Base-by-base conservation (phyloP, 257 asterid species). In the Forsythia suspensa region DNA sequence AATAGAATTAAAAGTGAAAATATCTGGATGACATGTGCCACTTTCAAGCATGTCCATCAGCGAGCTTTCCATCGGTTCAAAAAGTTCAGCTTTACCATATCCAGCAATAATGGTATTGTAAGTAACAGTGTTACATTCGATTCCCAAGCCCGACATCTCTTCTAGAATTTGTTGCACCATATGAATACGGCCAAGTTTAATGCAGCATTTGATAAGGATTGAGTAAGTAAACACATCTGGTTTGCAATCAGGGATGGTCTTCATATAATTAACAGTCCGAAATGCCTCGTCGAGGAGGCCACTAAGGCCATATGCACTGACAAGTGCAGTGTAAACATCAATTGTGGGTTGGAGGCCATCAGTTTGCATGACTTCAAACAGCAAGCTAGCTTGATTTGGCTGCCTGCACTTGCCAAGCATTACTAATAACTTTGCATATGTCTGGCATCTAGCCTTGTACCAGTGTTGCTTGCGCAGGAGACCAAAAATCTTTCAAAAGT, bases 361-460 rank as follows among this genome's bases (percentile, higher is more conserved):
- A 20, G 87, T 77, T 15, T 79, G 81, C 93, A 95, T 86, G 75
- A 81, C 77, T 80, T 93, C 96, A 36, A 90, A 91, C 42, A 95
- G 92, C 69, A 93, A 73, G 78, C 79, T 81, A 75, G 98, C 96
- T 78, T 91, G 87, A 76, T 85, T 79, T 55, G 98, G 91, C 86
- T 89, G 94, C 86, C 84, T 88, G 90, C 97, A 90, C 83, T 91
- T 95, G 59, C 98, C 96, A n/a, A 95, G 95, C 99, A 93, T 92
- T 68, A 91, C 92, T 77, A 93, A 79, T 52, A 95, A 82, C 88
- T 90, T 93, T 9, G 94, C 77, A 82, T 93, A 95, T 18, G 97
- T 90, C 82, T 85, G 93, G 68, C 87, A 59, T 86, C 91, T 86
- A 36, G 98, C 92, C 84, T 87, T 88, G 67, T 95, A 95, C 99